These are phyloP conservation scores for Teunomyces kruisii DNA, from an alignment of 805 yeast genomes.

Conservation along the genomic window DNA sequence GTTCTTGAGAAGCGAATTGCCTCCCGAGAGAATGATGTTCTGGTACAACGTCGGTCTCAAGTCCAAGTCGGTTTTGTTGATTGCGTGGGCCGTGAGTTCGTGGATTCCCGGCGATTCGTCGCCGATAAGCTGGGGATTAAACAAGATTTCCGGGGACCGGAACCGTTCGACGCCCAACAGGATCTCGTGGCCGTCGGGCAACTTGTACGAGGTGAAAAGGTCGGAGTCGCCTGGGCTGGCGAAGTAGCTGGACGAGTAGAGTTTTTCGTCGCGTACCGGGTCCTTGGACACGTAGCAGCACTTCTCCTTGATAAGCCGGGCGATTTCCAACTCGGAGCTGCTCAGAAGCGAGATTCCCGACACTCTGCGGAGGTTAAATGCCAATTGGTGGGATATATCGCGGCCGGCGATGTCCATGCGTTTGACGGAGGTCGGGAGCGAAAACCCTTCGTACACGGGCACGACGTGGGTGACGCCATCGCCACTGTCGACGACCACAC, in stretches of 20 bases:
- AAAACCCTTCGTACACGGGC: constrained; percentile 88
- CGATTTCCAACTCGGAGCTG: constrained; percentile 81
- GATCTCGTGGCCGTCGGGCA: constrained; percentile 84
- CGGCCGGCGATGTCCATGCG: constrained; percentile 84
- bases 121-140: constrained; percentile 77
- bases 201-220: constrained; percentile 44
- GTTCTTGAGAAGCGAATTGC: constrained; percentile 71
- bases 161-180: constrained; percentile 66
- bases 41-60: constrained; percentile 67
- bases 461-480: constrained; percentile 89
- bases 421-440: constrained; percentile 68
- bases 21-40: constrained; percentile 79
- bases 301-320: constrained; percentile 73
- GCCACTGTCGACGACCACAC: constrained; percentile 86
- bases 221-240: constrained; percentile 17
- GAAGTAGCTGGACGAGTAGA: constrained; percentile 27
- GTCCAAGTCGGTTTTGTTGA: constrained; percentile 75
- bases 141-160: constrained; percentile 78
- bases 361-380: constrained; percentile 61
- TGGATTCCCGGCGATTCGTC: constrained; percentile 71
- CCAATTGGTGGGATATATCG: constrained; percentile 77
- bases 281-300: constrained; percentile 65
- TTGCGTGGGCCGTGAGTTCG: constrained; percentile 61
- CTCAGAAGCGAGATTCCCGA: constrained; percentile 63
- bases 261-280: constrained; percentile 54